Conservation (phyloP, 177 flowering plant genomes). For the Vitis hybrid region DNA sequence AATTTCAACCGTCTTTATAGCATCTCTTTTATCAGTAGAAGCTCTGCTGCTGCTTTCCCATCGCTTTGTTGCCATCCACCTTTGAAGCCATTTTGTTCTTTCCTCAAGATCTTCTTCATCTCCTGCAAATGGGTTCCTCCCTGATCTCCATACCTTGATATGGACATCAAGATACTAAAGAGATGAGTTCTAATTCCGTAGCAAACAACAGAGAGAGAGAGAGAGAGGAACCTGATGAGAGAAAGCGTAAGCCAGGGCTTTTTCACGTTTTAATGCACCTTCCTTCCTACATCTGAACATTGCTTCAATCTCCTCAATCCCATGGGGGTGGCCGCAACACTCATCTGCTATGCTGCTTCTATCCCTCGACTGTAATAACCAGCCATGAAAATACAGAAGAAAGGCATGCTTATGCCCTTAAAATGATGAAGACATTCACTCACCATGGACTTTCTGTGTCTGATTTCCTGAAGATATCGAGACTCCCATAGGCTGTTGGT, state of each 20-base stretch:
- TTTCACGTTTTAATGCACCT: conserved; percentile 39
- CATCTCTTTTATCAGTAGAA: conserved; percentile 57
- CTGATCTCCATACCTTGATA: conserved; percentile 42
- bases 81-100: conserved; percentile 53
- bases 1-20: conserved; percentile 46
- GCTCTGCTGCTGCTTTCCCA: conserved; percentile 49
- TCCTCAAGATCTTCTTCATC: conserved; percentile 45
- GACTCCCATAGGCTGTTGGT: conserved; percentile 58
- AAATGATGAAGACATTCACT: conserved; percentile 8
- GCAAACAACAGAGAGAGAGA: not conserved
- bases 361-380: conserved; percentile 44
- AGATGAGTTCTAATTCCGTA: not conserved
- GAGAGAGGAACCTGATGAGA: conserved; percentile 48
- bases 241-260: conserved; percentile 42
- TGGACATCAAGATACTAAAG: not conserved
- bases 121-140: conserved; percentile 40
- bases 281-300: conserved; percentile 41
- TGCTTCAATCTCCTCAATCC: conserved; percentile 32
- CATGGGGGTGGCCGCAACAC: conserved; percentile 35
- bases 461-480: conserved; percentile 48
- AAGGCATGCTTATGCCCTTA: not conserved
- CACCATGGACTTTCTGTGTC: conserved; percentile 51
- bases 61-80: conserved; percentile 64
- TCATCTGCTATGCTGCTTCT: conserved; percentile 41
- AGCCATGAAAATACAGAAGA: not conserved